Conservation (phyloP, 1,284 basidiomycete genomes). For the Cystobasidiaceae sp. region DNA sequence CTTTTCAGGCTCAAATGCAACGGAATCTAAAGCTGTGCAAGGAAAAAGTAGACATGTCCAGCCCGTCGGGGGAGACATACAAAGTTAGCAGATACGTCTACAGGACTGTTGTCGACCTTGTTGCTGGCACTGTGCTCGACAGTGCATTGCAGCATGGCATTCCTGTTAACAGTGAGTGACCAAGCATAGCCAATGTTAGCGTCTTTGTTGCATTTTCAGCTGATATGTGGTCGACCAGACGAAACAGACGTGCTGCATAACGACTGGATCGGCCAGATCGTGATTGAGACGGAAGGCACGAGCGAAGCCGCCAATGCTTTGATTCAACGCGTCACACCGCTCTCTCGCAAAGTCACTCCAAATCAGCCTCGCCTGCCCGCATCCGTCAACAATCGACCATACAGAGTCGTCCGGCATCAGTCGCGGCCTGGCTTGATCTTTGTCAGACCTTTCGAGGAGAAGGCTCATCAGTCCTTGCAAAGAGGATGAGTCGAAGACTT, state of each 20-base stretch:
- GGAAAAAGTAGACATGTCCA: slow-evolving; percentile 46
- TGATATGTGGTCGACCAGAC: slow-evolving; percentile 18
- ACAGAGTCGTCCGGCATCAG: background rate
- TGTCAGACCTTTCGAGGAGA: background rate
- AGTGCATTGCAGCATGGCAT: no score
- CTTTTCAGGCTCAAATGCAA: slow-evolving; percentile 45
- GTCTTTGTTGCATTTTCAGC: no score
- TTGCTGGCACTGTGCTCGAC: slow-evolving; percentile 28
- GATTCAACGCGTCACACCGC: slow-evolving; percentile 24
- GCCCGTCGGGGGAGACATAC: slow-evolving; percentile 45
- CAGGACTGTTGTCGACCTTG: slow-evolving; percentile 39
- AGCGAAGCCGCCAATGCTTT: slow-evolving; percentile 41
- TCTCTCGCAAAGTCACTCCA: background rate
- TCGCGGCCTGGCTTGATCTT: slow-evolving; percentile 8
- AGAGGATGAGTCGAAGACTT: background rate
- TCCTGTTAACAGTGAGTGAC: background rate
- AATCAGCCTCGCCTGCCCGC: background rate
- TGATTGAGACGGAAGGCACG: slow-evolving; percentile 42
- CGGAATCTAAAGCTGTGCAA: slow-evolving; percentile 45
- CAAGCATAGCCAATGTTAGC: no score
- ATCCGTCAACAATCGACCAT: slow-evolving; percentile 7
- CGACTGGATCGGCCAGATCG: slow-evolving; percentile 39
- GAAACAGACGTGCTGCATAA: slow-evolving; percentile 37
- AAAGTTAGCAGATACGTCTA: slow-evolving; percentile 49
- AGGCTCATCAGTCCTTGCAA: no score